phyloP scores from a whole-genome alignment of 805 yeast genomes.

The Maudiozyma turicensis region DNA sequence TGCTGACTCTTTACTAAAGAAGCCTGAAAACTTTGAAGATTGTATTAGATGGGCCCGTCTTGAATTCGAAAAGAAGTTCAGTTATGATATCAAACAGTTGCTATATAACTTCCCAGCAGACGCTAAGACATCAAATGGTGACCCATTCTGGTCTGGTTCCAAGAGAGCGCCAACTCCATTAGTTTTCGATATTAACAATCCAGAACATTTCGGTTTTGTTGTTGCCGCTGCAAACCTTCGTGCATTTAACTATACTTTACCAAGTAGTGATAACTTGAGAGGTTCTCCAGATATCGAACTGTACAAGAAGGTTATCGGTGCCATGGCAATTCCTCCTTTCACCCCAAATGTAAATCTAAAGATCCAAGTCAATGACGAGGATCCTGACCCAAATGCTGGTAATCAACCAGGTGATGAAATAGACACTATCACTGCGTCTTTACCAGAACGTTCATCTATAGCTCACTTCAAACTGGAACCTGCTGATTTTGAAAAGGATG shows the following conservation, averaged over 20 bases:
- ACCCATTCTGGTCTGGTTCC: constrained; percentile 96
- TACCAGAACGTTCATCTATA: constrained; percentile 82
- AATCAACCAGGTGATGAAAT: constrained; percentile 50
- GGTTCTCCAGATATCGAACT: constrained; percentile 10
- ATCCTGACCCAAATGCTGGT: constrained; percentile 73
- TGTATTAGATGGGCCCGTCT: constrained; percentile 92
- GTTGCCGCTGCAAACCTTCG: constrained; percentile 85
- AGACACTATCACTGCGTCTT: constrained; percentile 56
- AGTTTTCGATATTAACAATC: constrained; percentile 61
- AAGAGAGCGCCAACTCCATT: constrained; percentile 93
- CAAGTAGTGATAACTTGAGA: neutral
- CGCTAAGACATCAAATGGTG: constrained; percentile 82
- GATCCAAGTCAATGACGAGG: constrained; percentile 79
- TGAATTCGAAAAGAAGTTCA: constrained; percentile 78
- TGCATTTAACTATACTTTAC: constrained; percentile 80
- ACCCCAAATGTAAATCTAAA: constrained; percentile 63
- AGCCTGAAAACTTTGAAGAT: constrained; percentile 86
- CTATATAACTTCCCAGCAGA: constrained; percentile 92
- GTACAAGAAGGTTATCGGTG: constrained; percentile 46
- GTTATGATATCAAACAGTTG: constrained; percentile 80
- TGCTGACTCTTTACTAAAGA: constrained; percentile 58
- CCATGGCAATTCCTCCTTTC: constrained; percentile 50
- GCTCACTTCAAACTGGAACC: constrained; percentile 82
- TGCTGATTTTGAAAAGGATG: constrained; percentile 97
- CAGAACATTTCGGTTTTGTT: constrained; percentile 73